Conservation (phyloP, 352 stramenopile genomes). For the Pythium phragmitis region DNA sequence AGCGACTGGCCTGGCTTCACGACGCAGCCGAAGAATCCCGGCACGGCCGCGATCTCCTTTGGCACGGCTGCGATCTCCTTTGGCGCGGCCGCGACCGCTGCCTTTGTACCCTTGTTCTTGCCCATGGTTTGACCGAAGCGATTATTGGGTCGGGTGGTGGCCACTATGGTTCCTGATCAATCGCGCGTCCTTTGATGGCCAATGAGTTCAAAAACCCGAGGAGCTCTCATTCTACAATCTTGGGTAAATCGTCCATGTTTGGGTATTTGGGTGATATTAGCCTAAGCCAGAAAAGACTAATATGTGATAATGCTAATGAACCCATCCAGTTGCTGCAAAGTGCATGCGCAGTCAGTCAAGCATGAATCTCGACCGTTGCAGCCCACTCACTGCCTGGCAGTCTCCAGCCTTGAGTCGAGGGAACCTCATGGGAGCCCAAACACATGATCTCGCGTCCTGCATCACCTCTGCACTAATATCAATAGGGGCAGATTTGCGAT, state of each 20-base stretch:
- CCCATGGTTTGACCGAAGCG: conserved; percentile 15
- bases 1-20: conserved; percentile 67
- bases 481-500: too few relatives aligned
- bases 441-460: too few relatives aligned
- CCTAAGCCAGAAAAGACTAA: background rate
- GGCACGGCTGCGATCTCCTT: conserved; percentile 2
- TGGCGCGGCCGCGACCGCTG: background rate
- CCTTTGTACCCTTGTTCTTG: conserved; percentile 28
- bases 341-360: too few relatives aligned
- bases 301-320: background rate
- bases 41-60: conserved; percentile 48
- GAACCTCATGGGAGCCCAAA: too few relatives aligned
- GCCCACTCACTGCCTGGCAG: too few relatives aligned
- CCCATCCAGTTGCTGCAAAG: too few relatives aligned
- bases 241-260: conserved; percentile 8
- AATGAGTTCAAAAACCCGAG: background rate
- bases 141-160: conserved; percentile 4
- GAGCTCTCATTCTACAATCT: conserved; percentile 9
- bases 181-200: conserved; percentile 25
- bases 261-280: conserved; percentile 4
- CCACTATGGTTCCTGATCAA: background rate
- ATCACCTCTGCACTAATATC: too few relatives aligned
- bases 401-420: too few relatives aligned
- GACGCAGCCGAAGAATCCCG: conserved; percentile 79
- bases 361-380: too few relatives aligned